Conservation (phyloP, 352 stramenopile species). For the Pythium brachiatum region DNA sequence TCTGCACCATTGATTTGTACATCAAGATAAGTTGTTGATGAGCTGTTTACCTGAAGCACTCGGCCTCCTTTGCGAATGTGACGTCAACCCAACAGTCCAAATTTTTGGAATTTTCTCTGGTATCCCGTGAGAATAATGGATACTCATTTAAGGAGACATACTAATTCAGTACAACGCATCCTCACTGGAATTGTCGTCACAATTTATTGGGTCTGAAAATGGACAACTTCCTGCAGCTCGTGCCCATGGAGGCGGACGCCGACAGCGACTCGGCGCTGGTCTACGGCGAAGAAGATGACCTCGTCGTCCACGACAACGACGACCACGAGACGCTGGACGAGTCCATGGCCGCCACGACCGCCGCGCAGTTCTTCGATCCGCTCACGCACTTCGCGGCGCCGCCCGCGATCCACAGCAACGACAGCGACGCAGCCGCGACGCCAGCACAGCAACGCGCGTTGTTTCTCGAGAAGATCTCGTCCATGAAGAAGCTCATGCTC, state of each 20-base stretch:
- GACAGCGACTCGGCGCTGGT: slow-evolving; percentile 41
- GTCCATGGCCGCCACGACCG: slow-evolving; percentile 15
- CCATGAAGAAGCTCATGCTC: slow-evolving; percentile 44
- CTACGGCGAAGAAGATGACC: slow-evolving; percentile 47
- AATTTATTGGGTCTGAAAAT: too few relatives aligned
- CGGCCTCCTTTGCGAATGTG: too few relatives aligned
- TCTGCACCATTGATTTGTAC: too few relatives aligned
- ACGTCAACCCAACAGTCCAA: too few relatives aligned
- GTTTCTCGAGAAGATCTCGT: slow-evolving; percentile 38
- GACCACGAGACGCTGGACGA: slow-evolving; percentile 30
- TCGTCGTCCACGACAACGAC: slow-evolving; percentile 28
- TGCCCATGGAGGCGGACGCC: slow-evolving; percentile 35
- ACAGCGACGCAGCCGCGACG: neutral
- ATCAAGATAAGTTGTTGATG: too few relatives aligned
- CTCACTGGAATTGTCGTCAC: too few relatives aligned
- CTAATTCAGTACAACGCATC: too few relatives aligned
- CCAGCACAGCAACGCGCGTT: slow-evolving; percentile 38
- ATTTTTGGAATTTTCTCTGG: too few relatives aligned
- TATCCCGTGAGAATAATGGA: too few relatives aligned
- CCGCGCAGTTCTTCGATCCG: slow-evolving; percentile 20
- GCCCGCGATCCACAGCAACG: neutral
- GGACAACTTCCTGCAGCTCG: slow-evolving; percentile 65
- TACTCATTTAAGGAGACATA: too few relatives aligned
- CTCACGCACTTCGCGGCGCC: slow-evolving; percentile 7
- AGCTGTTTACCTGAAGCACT: too few relatives aligned